A percentile compares a stretch with the other conserved stretches of the same genome.
phyloP scores from a whole-genome alignment of 441 rosid genomes.

The Omphalea diandra region DNA sequence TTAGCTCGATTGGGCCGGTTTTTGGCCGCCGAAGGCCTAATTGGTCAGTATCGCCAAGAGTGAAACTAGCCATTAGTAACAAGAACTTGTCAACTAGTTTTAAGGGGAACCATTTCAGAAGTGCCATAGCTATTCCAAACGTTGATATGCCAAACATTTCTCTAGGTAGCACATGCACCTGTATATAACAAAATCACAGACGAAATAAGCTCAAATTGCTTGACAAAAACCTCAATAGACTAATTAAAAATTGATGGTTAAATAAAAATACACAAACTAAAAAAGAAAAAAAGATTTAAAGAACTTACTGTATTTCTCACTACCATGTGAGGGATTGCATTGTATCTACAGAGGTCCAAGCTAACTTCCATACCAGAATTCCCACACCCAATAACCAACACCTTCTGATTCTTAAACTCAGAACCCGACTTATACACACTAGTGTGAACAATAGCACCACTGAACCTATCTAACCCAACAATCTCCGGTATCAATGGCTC shows the following conservation, averaged over 20 bases:
- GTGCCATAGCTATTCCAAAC: conserved; percentile 78
- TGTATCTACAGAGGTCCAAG: conserved; percentile 81
- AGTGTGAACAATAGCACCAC: conserved; percentile 60
- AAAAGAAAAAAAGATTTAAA: not conserved
- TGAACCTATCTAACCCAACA: conserved; percentile 54
- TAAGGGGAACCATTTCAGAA: conserved; percentile 76
- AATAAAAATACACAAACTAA: not conserved
- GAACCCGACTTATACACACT: conserved; percentile 76
- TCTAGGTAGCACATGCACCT: conserved; percentile 95
- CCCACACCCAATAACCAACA: conserved; percentile 88
- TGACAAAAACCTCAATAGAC: no score
- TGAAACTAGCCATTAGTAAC: conserved; percentile 46
- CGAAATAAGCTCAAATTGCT: not conserved
- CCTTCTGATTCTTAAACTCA: conserved; percentile 51
- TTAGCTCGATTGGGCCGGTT: conserved; percentile 86
- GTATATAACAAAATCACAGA: conserved; percentile 8
- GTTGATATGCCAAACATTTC: conserved; percentile 83
- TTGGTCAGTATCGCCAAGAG: conserved; percentile 65
- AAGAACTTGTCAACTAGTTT: conserved; percentile 65
- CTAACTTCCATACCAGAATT: conserved; percentile 98
- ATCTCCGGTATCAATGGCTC: conserved; percentile 74
- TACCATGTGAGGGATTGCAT: conserved; percentile 79
- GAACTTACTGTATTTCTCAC: conserved; percentile 75
- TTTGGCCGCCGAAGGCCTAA: conserved; percentile 86
- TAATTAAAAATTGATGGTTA: not conserved